Evolutionary conservation across 345 rosid genomes (phyloP).

Genomic region (Brassica juncea): DNA sequence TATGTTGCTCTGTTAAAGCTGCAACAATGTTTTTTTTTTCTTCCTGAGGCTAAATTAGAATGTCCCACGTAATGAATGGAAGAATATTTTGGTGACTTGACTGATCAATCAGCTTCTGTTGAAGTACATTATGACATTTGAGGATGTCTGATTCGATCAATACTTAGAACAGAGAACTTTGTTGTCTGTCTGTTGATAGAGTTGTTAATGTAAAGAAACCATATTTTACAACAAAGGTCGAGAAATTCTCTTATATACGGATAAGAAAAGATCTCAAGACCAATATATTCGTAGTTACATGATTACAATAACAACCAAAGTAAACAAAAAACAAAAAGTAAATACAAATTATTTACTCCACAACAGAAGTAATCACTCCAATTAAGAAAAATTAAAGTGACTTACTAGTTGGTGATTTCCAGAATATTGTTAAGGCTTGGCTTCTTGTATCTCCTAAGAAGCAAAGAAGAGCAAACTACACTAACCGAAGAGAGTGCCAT

Average conservation of each 20-base stretch:
- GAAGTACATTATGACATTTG: too few relatives aligned
- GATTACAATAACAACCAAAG: conserved; percentile 14
- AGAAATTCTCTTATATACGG: conserved; percentile 17
- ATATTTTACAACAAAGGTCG: conserved; percentile 23
- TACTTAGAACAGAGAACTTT: too few relatives aligned
- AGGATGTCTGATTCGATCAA: too few relatives aligned
- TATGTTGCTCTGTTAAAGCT: too few relatives aligned
- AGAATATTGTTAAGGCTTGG: conserved; percentile 89
- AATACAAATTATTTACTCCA: conserved; percentile 26
- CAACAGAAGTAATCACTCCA: conserved; percentile 6
- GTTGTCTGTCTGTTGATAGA: background rate
- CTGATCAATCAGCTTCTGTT: too few relatives aligned
- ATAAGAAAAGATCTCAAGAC: conserved; percentile 24
- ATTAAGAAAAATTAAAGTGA: background rate
- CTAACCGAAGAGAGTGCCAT: conserved; percentile 98
- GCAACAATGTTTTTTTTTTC: too few relatives aligned
- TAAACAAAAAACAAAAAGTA: background rate
- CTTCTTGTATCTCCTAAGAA: conserved; percentile 78
- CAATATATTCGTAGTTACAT: conserved; percentile 21
- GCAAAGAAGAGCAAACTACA: conserved; percentile 96
- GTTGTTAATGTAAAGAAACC: background rate
- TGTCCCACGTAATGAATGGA: too few relatives aligned
- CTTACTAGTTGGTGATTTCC: conserved; percentile 76
- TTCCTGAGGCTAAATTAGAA: too few relatives aligned
- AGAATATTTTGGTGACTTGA: too few relatives aligned